These are phyloP conservation scores for Paramecium tetraurelia DNA, from an alignment of 73 alveolate genomes.

Conservation along the genomic window DNA sequence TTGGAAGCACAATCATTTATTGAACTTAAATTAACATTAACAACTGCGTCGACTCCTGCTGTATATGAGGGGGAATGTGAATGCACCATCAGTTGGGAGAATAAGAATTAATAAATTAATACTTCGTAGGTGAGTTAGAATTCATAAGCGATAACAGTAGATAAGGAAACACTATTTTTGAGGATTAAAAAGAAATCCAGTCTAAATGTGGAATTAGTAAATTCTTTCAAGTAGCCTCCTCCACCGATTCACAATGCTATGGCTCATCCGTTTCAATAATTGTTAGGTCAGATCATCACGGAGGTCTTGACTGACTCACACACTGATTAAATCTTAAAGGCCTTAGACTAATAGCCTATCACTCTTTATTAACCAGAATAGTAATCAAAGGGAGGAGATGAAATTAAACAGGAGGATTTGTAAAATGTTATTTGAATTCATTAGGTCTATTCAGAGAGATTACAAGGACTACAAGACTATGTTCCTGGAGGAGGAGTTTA, in stretches of 20 bases:
- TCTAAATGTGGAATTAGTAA: slow-evolving; percentile 47
- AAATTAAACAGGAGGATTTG: not conserved
- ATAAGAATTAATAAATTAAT: not conserved
- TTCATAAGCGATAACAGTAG: slow-evolving; percentile 40
- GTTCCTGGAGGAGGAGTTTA: slow-evolving; percentile 77
- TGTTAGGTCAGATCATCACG: slow-evolving; percentile 63
- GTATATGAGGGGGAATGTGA: slow-evolving; percentile 92
- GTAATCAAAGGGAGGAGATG: not conserved
- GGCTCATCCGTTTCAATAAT: slow-evolving; percentile 62
- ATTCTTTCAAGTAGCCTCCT: not conserved
- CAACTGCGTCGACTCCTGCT: slow-evolving; percentile 78
- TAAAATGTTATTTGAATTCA: not conserved
- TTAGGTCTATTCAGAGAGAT: not conserved
- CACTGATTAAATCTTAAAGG: slow-evolving; percentile 66
- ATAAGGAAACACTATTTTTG: slow-evolving; percentile 58
- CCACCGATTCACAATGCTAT: slow-evolving; percentile 39
- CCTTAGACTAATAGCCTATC: slow-evolving; percentile 66
- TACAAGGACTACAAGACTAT: slow-evolving; percentile 54
- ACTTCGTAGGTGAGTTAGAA: not conserved
- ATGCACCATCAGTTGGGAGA: slow-evolving; percentile 88
- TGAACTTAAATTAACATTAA: slow-evolving; percentile 78
- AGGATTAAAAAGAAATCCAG: slow-evolving; percentile 55
- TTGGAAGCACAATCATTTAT: slow-evolving; percentile 78
- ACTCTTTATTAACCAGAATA: slow-evolving; percentile 54
- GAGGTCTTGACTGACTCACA: slow-evolving; percentile 76